Conservation (phyloP, 2,329 filamentous ascomycete species). For the Trichoderma guizhouense region DNA sequence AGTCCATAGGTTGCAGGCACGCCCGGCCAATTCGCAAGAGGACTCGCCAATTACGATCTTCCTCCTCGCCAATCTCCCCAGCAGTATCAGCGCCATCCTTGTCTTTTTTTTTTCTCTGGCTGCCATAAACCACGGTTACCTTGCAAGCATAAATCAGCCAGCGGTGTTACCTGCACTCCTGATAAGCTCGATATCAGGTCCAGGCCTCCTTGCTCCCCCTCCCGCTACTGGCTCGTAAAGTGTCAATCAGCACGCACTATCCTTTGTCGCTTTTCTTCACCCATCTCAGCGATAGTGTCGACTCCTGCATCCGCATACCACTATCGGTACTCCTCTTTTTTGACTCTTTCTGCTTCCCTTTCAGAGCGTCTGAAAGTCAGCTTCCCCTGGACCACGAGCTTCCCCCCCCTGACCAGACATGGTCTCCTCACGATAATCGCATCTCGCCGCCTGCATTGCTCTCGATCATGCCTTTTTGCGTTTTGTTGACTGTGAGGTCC, state of each 20-base stretch:
- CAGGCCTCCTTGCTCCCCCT: constrained; percentile 5
- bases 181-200: constrained; percentile 3
- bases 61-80: constrained; percentile 10
- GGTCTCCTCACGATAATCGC: constrained; percentile 9
- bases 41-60: constrained; percentile 2
- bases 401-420: constrained; percentile 10
- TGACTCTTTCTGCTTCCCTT: background rate
- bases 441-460: background rate
- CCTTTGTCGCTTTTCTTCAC: background rate
- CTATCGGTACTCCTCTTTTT: background rate
- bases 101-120: background rate
- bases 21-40: constrained; percentile 1
- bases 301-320: background rate
- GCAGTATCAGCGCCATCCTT: background rate
- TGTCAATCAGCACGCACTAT: background rate
- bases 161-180: background rate
- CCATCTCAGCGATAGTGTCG: background rate
- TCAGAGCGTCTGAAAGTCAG: background rate
- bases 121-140: background rate
- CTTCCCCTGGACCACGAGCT: background rate
- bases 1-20: background rate
- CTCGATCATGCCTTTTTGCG: constrained; percentile 25
- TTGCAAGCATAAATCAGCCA: background rate
- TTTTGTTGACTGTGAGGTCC: constrained; percentile 23
- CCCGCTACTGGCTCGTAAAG: background rate